phyloP scores from a whole-genome alignment of 2,329 filamentous ascomycete species.

The Akanthomyces muscarius region DNA sequence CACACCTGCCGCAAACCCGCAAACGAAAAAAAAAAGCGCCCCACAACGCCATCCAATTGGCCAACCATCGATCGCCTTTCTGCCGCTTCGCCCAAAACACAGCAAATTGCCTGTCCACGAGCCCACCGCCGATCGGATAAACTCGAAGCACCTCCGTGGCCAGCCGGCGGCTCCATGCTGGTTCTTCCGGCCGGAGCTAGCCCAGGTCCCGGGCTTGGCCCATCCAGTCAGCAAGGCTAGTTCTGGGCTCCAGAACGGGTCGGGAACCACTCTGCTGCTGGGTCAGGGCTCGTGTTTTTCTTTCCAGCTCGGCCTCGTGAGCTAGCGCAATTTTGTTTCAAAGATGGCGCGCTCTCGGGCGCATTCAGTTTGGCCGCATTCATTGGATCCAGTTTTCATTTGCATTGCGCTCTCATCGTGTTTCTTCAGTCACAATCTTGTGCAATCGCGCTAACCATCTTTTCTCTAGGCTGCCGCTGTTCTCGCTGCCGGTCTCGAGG shows the following conservation, averaged over 20 bases:
- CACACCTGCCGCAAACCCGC: constrained; percentile 8
- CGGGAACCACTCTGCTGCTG: not conserved
- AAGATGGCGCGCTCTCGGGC: constrained; percentile 5
- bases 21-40: constrained; percentile 1
- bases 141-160: constrained; percentile 9
- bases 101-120: not conserved
- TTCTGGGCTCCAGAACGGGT: not conserved
- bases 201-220: constrained; percentile 4
- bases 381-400: constrained; percentile 8
- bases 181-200: constrained; percentile 9
- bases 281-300: not conserved
- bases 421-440: not conserved
- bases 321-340: constrained; percentile 12
- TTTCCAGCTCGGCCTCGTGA: not conserved
- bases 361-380: not conserved
- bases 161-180: not conserved
- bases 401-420: not conserved
- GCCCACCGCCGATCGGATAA: constrained; percentile 15
- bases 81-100: not conserved
- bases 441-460: constrained; percentile 25
- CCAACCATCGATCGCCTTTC: constrained; percentile 8
- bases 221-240: not conserved
- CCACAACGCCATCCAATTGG: constrained; percentile 11
- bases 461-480: constrained; percentile 61
- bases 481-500: constrained; percentile 76